phyloP scores from a whole-genome alignment of 495 filamentous ascomycete species.

The Bacidia rubella region DNA sequence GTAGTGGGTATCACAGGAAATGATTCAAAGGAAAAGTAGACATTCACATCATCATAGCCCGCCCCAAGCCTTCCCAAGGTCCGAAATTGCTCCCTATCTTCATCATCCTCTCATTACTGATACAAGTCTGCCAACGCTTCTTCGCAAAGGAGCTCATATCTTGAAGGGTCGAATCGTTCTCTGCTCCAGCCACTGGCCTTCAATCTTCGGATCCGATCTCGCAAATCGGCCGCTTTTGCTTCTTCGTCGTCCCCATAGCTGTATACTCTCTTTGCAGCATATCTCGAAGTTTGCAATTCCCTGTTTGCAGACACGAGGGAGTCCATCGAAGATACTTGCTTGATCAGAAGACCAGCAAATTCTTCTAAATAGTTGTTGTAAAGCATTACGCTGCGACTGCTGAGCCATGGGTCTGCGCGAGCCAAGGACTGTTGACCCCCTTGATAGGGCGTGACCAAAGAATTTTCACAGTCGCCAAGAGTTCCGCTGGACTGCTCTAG shows the following conservation, averaged over 20 bases:
- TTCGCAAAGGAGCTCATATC: conserved; percentile 17
- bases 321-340: conserved; percentile 11
- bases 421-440: conserved; percentile 1
- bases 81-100: not conserved
- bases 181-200: conserved; percentile 15
- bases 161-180: conserved; percentile 16
- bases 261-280: conserved; percentile 3
- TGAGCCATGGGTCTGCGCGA: conserved; percentile 12
- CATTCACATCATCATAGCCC: no score
- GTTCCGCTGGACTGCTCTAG: not conserved
- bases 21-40: no score
- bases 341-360: conserved; percentile 7
- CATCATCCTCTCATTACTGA: not conserved
- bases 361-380: conserved; percentile 11
- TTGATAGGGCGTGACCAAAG: not conserved
- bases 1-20: no score
- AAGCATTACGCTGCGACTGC: conserved; percentile 8
- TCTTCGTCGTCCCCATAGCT: conserved; percentile 15
- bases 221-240: conserved; percentile 8
- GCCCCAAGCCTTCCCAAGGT: no score
- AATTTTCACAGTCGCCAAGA: not conserved
- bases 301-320: conserved; percentile 2
- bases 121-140: conserved; percentile 12
- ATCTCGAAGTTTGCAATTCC: conserved; percentile 8
- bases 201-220: conserved; percentile 8